Conservation (phyloP, 2,329 filamentous ascomycete species). For the Calonectria hongkongensis region DNA sequence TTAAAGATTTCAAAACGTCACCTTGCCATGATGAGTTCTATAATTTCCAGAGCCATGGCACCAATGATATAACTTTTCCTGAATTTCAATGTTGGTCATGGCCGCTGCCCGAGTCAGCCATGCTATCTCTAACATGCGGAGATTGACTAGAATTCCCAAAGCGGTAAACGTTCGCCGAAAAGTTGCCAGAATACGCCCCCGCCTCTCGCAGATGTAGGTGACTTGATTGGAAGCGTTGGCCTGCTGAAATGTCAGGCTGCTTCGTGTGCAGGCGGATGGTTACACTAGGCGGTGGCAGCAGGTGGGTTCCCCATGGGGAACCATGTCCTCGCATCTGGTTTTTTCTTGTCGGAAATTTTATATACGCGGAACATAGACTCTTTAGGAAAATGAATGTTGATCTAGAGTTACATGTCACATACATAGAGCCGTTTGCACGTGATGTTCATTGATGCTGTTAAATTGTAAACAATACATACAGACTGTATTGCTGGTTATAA, state of each 20-base stretch:
- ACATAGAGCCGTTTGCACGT: too few species aligned
- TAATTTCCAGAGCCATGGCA: neutral
- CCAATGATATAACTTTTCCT: neutral
- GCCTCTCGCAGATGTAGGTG: neutral
- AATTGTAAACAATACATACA: too few species aligned
- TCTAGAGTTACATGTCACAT: too few species aligned
- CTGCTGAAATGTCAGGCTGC: neutral
- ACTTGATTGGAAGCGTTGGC: neutral
- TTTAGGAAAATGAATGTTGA: neutral
- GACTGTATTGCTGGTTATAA: too few species aligned
- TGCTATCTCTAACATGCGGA: neutral
- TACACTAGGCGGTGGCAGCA: neutral
- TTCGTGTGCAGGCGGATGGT: neutral
- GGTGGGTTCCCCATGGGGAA: slow-evolving; percentile 21
- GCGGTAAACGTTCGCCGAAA: slow-evolving; percentile 17
- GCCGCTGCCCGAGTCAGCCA: neutral
- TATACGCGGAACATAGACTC: neutral
- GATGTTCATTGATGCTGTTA: too few species aligned
- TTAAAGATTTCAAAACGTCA: neutral
- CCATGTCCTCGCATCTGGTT: neutral
- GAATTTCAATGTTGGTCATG: neutral
- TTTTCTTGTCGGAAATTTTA: neutral
- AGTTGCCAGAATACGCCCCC: neutral
- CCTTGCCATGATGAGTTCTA: neutral
- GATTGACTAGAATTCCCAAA: neutral